Evolutionary conservation across 352 stramenopile genomes (phyloP).

Genomic region (Globisporangium abappressorium): DNA sequence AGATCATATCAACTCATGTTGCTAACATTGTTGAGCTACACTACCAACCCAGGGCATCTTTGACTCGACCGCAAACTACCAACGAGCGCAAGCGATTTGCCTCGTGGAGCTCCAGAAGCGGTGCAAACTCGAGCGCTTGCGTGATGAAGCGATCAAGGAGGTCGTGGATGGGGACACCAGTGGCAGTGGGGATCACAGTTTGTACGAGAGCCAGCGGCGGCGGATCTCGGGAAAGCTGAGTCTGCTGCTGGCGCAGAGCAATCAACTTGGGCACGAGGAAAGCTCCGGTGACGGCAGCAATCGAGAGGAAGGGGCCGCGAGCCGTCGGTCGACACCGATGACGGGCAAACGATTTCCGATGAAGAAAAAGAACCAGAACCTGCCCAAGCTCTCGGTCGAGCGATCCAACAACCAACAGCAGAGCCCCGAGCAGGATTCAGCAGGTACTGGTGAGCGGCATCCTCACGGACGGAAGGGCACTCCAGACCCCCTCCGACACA

Average conservation of each 20-base stretch:
- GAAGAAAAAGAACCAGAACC: not conserved
- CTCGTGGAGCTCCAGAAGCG: conserved; percentile 66
- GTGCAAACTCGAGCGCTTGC: conserved; percentile 59
- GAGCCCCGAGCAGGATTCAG: not conserved
- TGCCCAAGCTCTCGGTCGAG: conserved; percentile 3
- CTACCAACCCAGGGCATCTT: conserved; percentile 44
- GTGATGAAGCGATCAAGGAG: conserved; percentile 58
- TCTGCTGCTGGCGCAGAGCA: conserved; percentile 15
- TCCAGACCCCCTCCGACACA: not conserved
- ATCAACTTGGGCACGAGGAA: conserved; percentile 12
- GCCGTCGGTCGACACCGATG: not conserved
- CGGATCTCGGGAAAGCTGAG: conserved; percentile 15
- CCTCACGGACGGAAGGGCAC: not conserved
- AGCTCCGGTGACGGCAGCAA: not conserved
- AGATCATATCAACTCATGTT: not conserved
- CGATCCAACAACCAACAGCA: conserved; percentile 5
- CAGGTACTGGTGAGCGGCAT: not conserved
- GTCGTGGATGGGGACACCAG: conserved; percentile 26
- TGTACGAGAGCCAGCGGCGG: not conserved
- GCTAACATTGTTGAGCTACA: not conserved
- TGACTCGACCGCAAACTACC: conserved; percentile 50
- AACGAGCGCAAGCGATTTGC: conserved; percentile 62
- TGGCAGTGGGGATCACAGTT: not conserved
- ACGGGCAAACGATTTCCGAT: not conserved
- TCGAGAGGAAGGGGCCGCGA: not conserved